phyloP scores from a whole-genome alignment of 1,284 basidiomycete species.

The Tilletia walkeri region DNA sequence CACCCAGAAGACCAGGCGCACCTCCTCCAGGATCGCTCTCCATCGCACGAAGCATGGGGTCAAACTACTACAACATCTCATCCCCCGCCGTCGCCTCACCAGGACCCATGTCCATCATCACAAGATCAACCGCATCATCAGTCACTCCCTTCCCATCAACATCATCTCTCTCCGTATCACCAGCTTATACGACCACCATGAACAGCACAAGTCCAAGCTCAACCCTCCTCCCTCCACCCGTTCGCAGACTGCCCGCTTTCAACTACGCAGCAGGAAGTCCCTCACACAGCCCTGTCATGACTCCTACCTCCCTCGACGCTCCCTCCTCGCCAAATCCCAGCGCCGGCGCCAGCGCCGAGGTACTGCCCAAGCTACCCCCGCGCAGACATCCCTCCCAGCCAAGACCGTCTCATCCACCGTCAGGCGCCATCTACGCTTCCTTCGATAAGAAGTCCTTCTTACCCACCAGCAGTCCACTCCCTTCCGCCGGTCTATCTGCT shows the following conservation, averaged over 20 bases:
- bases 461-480: not conserved
- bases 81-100: not conserved
- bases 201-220: not conserved
- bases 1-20: not conserved
- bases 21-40: not conserved
- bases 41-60: not conserved
- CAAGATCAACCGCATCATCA: no score
- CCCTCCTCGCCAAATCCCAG: not conserved
- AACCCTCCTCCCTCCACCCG: not conserved
- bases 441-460: not conserved
- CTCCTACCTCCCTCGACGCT: not conserved
- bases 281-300: not conserved
- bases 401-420: not conserved
- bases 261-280: not conserved
- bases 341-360: not conserved
- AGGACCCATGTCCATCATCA: not conserved
- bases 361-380: not conserved
- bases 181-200: no score
- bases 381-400: not conserved
- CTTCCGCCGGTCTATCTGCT: not conserved
- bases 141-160: no score
- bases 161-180: no score
- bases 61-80: no score
- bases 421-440: no score
- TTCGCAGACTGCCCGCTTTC: not conserved